Base-by-base conservation (phyloP, 2,329 filamentous ascomycete genomes). In the Chrysoporthe deuterocubensis region DNA sequence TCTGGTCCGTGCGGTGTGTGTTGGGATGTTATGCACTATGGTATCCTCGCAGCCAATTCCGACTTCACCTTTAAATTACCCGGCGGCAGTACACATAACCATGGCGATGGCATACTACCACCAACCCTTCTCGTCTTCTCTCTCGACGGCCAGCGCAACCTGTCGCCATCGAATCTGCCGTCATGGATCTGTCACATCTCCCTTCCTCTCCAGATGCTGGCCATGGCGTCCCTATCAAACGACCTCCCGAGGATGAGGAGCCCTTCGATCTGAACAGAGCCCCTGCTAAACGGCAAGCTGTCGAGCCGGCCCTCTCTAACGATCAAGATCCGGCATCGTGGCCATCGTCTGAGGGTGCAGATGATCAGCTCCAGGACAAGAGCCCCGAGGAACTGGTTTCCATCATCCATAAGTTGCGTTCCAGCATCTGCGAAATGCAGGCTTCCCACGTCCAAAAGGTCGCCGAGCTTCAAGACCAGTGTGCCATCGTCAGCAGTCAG, bases 331-430 rank as follows among this genome's bases (percentile, higher is more conserved):
- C 42, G 14, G 4, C 21, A 3, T 32, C 11, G 4, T n/a, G 4
- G 9, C 11, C 26, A 8, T 18, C 26, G 6, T 21, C 42, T 14
- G 52, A 52, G 21, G 46, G 16, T 4, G 43, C 14, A 32, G 63
- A 52, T 18, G 40, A 78, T 16, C 76, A 76, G 69, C 71, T 78
- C 48, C 69, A 73, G 42, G 75, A 74, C 65, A 76, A 74, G 64
- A 74, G 74, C 18, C 71, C 76, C 58, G 77, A 78, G 63, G 76
- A 79, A 70, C 75, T 80, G 66, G 74, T 79, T 64, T 71, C 73
- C 59, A 75, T 76, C 62, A 77, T 80, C 65, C 71, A 78, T 46
- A 72, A 79, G 70, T 74, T 80, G 66, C 74, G 79, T 64, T 71
- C 73, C 59, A 75, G 76, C 62, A 77, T 80, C 65, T 71, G 78